phyloP scores from a whole-genome alignment of 1,139 yeast genomes.

The Zygosaccharomyces sapae region DNA sequence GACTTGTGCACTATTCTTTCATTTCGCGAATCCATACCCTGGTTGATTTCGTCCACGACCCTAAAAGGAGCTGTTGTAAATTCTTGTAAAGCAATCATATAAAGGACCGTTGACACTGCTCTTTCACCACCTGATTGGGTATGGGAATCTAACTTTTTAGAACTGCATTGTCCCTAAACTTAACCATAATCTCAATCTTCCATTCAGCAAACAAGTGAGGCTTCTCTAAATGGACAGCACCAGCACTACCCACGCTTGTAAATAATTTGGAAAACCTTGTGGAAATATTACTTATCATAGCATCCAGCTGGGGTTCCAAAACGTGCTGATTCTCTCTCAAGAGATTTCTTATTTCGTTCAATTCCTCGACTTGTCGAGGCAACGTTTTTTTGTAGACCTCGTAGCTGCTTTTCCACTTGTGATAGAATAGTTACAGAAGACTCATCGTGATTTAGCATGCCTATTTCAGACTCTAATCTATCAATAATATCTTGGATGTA shows the following conservation, averaged over 20 bases:
- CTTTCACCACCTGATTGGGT: constrained; percentile 98
- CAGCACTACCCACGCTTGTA: constrained; percentile 75
- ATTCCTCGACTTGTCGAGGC: constrained; percentile 31
- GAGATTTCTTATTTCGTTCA: constrained; percentile 36
- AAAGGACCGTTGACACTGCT: constrained; percentile 89
- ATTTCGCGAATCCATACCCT: constrained; percentile 95
- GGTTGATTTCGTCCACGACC: constrained; percentile 96
- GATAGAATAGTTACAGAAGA: constrained; percentile 41
- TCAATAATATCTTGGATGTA: constrained; percentile 36
- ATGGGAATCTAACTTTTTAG: constrained; percentile 72
- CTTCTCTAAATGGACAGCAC: constrained; percentile 61
- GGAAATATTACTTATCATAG: constrained; percentile 52
- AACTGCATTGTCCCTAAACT: constrained; percentile 73
- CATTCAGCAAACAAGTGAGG: constrained; percentile 63
- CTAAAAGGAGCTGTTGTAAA: constrained; percentile 86
- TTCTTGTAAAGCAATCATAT: constrained; percentile 89
- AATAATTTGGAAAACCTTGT: constrained; percentile 62
- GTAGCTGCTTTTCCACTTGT: constrained; percentile 33
- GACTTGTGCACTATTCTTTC: constrained; percentile 84
- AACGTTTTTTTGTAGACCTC: constrained; percentile 27
- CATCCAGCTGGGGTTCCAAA: constrained; percentile 60
- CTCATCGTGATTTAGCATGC: constrained; percentile 38
- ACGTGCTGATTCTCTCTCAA: constrained; percentile 41
- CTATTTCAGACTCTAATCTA: constrained; percentile 39
- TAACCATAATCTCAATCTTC: constrained; percentile 79